Evolutionary conservation across 805 yeast genomes (phyloP).

Genomic region (Myxozyma kluyveri): DNA sequence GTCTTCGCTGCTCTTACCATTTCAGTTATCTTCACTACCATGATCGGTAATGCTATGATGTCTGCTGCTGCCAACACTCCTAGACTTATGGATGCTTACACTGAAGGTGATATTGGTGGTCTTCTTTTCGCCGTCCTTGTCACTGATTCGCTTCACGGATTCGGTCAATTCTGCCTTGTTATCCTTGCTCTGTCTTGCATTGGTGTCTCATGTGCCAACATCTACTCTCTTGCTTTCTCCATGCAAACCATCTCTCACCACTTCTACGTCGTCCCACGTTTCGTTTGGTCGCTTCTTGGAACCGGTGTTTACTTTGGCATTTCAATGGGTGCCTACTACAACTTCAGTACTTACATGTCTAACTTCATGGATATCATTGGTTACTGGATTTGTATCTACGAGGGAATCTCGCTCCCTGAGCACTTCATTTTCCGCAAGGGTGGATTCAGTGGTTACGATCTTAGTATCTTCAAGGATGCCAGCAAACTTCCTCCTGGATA

Average conservation of each 20-base stretch:
- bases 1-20: constrained; percentile 61
- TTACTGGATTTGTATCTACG: constrained; percentile 85
- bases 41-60: constrained; percentile 83
- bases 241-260: constrained; percentile 82
- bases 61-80: constrained; percentile 56
- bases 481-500: constrained; percentile 65
- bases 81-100: constrained; percentile 52
- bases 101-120: constrained; percentile 68
- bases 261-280: constrained; percentile 73
- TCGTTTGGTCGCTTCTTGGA: constrained; percentile 75
- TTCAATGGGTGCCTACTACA: constrained; percentile 56
- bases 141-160: constrained; percentile 75
- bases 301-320: constrained; percentile 77
- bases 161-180: constrained; percentile 88
- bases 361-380: constrained; percentile 90
- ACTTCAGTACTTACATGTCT: constrained; percentile 67
- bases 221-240: constrained; percentile 85
- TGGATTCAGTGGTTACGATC: constrained; percentile 50
- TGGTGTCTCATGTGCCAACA: constrained; percentile 88
- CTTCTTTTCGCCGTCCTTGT: constrained; percentile 75
- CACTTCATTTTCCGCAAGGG: constrained; percentile 67
- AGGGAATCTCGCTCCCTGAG: constrained; percentile 71
- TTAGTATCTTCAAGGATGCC: constrained; percentile 58
- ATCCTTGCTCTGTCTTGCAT: constrained; percentile 80
- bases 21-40: constrained; percentile 71